phyloP scores from a whole-genome alignment of 169 alveolate species.

The Babesia caballi region DNA sequence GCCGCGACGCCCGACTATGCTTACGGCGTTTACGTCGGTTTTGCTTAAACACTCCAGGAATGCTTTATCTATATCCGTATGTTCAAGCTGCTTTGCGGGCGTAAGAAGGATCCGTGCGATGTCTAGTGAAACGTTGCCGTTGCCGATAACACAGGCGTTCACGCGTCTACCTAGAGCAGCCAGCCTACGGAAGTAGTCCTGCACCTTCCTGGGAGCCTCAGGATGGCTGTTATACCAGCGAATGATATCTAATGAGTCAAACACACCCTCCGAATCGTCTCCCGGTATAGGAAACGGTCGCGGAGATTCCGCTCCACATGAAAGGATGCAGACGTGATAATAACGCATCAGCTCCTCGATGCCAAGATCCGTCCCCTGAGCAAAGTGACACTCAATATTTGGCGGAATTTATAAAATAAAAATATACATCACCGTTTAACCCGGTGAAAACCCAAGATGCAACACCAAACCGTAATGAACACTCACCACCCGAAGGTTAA shows the following conservation, averaged over 20 bases:
- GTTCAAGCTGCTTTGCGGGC: neutral
- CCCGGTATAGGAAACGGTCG: neutral
- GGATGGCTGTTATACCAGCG: conserved; percentile 34
- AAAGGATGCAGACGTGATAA: conserved; percentile 59
- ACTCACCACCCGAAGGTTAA: conserved; percentile 79
- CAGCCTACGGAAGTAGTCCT: neutral
- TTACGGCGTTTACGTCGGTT: neutral
- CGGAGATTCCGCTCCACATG: conserved; percentile 82
- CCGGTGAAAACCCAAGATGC: no score
- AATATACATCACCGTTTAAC: no score
- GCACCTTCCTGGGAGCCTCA: neutral
- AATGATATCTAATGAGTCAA: conserved; percentile 35
- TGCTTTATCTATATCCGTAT: neutral
- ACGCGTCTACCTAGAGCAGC: neutral
- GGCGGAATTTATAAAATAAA: no score
- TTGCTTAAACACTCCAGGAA: neutral
- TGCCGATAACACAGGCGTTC: conserved; percentile 73
- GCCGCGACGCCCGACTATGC: conserved; percentile 43
- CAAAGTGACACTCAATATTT: no score
- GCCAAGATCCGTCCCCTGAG: conserved; percentile 49
- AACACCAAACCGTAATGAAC: neutral
- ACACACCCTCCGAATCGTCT: conserved; percentile 40
- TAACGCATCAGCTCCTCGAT: conserved; percentile 65
- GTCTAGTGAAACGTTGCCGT: conserved; percentile 86
- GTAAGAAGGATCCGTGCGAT: conserved; percentile 74